A percentile compares a stretch with the other conserved stretches of the same genome.
Evolutionary conservation across 352 stramenopile genomes (phyloP).

Genomic region (Phytopythium delawarense): DNA sequence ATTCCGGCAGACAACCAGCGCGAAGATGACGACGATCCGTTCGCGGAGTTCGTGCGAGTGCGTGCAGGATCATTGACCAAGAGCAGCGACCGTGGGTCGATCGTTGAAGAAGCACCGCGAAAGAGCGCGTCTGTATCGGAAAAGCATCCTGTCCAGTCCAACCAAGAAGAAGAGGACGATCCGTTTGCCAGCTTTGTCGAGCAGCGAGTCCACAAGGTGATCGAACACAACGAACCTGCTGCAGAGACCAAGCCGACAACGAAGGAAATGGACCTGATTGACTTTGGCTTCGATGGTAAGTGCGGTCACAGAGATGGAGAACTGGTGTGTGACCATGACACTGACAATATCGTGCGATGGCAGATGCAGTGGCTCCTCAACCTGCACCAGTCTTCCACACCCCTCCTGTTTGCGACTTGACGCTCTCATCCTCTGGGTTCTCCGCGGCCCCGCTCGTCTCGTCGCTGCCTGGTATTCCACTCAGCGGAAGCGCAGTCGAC

Average conservation of each 20-base stretch:
- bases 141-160: slow-evolving; percentile 7
- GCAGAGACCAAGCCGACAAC: slow-evolving; percentile 17
- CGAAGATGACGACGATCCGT: slow-evolving; percentile 44
- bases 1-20: slow-evolving; percentile 18
- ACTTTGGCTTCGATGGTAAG: slow-evolving; percentile 41
- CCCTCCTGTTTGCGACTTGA: not conserved
- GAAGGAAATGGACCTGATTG: slow-evolving; percentile 45
- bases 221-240: slow-evolving; percentile 16
- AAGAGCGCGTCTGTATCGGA: slow-evolving; percentile 3
- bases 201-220: slow-evolving; percentile 39
- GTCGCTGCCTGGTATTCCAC: not conserved
- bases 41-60: slow-evolving; percentile 55
- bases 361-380: not conserved
- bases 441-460: not conserved
- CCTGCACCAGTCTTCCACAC: not conserved
- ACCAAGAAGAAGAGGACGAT: slow-evolving; percentile 47
- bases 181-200: slow-evolving; percentile 63
- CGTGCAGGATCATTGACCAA: slow-evolving; percentile 26
- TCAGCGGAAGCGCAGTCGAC: not conserved
- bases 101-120: not conserved
- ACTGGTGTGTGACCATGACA: not conserved
- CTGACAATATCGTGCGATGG: not conserved
- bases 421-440: not conserved
- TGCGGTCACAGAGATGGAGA: not conserved
- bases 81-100: slow-evolving; percentile 8